Percentiles rank a stretch among this genome's conserved stretches.
phyloP scores from a whole-genome alignment of 352 stramenopile genomes.

The Sclerospora graminicola region DNA sequence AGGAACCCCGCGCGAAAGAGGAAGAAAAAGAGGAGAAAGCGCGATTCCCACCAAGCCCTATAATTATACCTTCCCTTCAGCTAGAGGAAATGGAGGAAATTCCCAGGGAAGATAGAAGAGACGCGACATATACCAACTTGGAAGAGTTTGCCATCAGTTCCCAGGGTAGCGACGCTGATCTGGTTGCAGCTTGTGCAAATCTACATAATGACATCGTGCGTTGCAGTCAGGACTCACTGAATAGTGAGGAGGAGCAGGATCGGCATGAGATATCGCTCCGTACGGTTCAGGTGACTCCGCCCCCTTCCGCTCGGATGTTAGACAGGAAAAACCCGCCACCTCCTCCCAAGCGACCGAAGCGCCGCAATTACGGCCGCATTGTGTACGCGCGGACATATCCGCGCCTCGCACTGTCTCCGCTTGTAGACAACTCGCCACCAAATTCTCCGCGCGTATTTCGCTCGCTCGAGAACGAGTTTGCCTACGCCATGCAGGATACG shows the following conservation, averaged over 20 bases:
- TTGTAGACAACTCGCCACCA: slow-evolving; percentile 27
- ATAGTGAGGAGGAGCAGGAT: slow-evolving; percentile 15
- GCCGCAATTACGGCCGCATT: slow-evolving; percentile 14
- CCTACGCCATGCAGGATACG: slow-evolving; percentile 44
- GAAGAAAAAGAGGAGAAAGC: slow-evolving; percentile 20
- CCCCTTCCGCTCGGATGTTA: slow-evolving; percentile 53
- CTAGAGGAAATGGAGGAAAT: slow-evolving; percentile 8
- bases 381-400: slow-evolving; percentile 24
- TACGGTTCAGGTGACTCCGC: slow-evolving; percentile 46
- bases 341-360: slow-evolving; percentile 29
- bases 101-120: slow-evolving; percentile 18
- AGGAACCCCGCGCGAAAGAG: slow-evolving; percentile 4
- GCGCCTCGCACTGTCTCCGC: slow-evolving; percentile 22
- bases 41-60: slow-evolving; percentile 14
- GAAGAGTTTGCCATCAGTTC: slow-evolving; percentile 15
- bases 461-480: slow-evolving; percentile 57
- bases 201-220: slow-evolving; percentile 11
- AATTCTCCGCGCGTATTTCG: slow-evolving; percentile 38
- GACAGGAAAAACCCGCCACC: slow-evolving; percentile 56
- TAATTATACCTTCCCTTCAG: slow-evolving; percentile 13
- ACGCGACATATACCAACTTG: slow-evolving; percentile 15
- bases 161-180: slow-evolving; percentile 16
- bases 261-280: slow-evolving; percentile 15
- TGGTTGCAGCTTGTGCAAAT: slow-evolving; percentile 16
- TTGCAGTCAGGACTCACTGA: slow-evolving; percentile 15